Conservation (phyloP, 225 moss, liverwort and hornwort genomes). For the Ulota crispa region DNA sequence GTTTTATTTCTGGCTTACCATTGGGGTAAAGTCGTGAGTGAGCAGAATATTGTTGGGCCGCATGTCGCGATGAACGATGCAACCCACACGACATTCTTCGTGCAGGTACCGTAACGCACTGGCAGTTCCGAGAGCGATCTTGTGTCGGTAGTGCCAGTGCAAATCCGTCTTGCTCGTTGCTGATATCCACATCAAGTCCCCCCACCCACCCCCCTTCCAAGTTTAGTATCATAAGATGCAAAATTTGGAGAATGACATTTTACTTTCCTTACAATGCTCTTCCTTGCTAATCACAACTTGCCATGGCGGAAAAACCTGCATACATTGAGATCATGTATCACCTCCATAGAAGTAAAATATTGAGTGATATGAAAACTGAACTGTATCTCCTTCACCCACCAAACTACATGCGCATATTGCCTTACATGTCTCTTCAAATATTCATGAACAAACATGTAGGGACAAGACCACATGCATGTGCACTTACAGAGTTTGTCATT, state of each 20-base stretch:
- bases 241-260: not conserved
- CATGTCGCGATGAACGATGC: constrained; percentile 59
- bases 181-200: constrained; percentile 22
- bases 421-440: too few species aligned
- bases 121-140: constrained; percentile 50
- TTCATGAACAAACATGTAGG: not conserved
- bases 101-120: constrained; percentile 52
- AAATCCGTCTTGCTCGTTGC: constrained; percentile 36
- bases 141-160: constrained; percentile 42
- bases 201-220: not conserved
- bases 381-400: too few species aligned
- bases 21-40: constrained; percentile 57
- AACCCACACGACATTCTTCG: constrained; percentile 58
- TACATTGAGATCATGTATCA: too few species aligned
- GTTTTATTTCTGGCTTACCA: constrained; percentile 19
- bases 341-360: too few species aligned
- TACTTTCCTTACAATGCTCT: not conserved
- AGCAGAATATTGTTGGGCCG: constrained; percentile 55
- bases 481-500: not conserved
- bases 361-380: too few species aligned
- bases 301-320: too few species aligned
- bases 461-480: not conserved
- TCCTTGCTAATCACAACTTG: too few species aligned
- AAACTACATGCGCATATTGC: too few species aligned
- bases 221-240: not conserved